Base-by-base conservation (phyloP, 2,329 filamentous ascomycete species). In the Hypoxylon sp. region DNA sequence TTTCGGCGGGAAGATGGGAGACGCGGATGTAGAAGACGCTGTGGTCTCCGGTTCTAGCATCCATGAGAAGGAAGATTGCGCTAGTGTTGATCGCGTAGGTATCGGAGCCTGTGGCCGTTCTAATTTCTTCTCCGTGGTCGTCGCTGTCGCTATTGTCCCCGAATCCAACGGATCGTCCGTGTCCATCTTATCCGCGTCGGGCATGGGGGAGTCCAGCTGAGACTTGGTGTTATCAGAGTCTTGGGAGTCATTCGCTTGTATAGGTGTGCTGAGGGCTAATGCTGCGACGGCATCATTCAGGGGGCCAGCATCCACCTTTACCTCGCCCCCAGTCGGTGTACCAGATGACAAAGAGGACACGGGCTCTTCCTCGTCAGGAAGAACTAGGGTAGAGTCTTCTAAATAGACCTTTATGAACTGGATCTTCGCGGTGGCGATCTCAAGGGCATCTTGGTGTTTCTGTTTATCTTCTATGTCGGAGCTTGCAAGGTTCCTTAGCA, bases 51-150 rank as follows among this genome's bases (percentile, higher is more conserved):
- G 80, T 59, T 86, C 84, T 2, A 91, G 76, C 87, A 91, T 91
- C 86, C 87, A 91, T 1, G 88, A 86, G 68, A 90, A 91, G 3
- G 86, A 88, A 5, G 88, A 90, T 59, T 89, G 87, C 1, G 87
- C 86, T 23, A 91, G 76, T 0, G 79, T 83, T 3, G 87, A 88
- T 15, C 86, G 79, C 13, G 83, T 83, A 0, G 82, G 83, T 11
- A 84, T 78, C 2, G 80, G 72, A 32, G 68, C 71, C 3, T 63
- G 57, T 8, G 71, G 67, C 7, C 70, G 59, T 55, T 70, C 35
- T 65, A 63, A 44, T 53, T 68, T 56, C 34, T 69, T 57, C 37
- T 62, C 62, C 6, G 53, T 45, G n/a, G 53, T 36, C n/a, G 55
- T 57, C 12, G 59, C 36, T 5, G 57, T 35, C 12, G 59, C 36